A percentile compares a stretch with the other conserved stretches of the same genome.
Conservation (phyloP, 305 asterid species). For the Striga hermonthica region DNA sequence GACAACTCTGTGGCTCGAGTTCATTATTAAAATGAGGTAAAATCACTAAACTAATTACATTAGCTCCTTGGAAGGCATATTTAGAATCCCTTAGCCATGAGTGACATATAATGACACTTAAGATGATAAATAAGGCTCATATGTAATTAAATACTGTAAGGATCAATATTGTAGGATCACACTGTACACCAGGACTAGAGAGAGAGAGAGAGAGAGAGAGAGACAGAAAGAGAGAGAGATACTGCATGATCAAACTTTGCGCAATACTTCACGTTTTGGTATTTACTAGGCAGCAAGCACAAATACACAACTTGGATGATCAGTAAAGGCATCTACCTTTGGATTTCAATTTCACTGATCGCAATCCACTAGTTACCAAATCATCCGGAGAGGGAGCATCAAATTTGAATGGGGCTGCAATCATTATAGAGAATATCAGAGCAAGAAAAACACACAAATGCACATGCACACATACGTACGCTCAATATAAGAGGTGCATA, state of each 20-base stretch:
- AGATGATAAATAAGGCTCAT: neutral
- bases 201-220: too few relatives aligned
- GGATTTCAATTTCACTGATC: slow-evolving; percentile 47
- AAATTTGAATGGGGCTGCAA: slow-evolving; percentile 83
- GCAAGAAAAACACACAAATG: slow-evolving; percentile 22
- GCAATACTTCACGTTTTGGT: slow-evolving; percentile 7
- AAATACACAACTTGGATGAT: slow-evolving; percentile 13
- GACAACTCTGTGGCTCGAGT: neutral
- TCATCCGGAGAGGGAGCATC: slow-evolving; percentile 88
- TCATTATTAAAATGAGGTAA: neutral
- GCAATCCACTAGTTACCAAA: slow-evolving; percentile 59
- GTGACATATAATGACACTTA: slow-evolving; percentile 8
- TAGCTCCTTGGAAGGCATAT: neutral
- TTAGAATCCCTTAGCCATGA: slow-evolving; percentile 14
- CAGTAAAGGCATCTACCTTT: slow-evolving; percentile 46
- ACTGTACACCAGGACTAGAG: slow-evolving; percentile 7
- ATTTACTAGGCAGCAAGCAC: slow-evolving; percentile 2
- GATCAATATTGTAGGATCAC: neutral
- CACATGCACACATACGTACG: too few relatives aligned
- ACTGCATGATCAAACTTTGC: neutral
- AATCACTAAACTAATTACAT: slow-evolving; percentile 7
- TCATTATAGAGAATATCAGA: slow-evolving; percentile 41
- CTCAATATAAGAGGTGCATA: neutral
- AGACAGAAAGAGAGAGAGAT: neutral
- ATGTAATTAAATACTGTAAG: neutral